A percentile compares a stretch with the other conserved stretches of the same genome.
phyloP scores from a whole-genome alignment of 1,284 basidiomycete species.

The Athelia sp. region DNA sequence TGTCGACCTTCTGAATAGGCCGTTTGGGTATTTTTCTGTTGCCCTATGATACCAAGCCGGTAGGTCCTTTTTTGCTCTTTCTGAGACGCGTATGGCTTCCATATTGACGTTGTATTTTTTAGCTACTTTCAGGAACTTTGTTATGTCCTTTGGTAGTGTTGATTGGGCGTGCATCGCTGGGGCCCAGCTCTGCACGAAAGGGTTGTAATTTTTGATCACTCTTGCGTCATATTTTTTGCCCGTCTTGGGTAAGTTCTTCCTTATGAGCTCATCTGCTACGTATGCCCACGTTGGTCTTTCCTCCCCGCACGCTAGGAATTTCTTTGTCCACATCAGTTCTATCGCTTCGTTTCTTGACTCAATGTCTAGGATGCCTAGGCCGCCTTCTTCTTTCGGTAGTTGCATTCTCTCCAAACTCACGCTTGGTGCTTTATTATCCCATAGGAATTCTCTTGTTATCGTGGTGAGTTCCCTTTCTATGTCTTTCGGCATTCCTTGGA shows the following conservation, averaged over 20 bases:
- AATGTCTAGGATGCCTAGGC: constrained; percentile 16
- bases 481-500: background rate
- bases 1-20: background rate
- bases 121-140: constrained; percentile 2
- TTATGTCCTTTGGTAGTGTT: constrained; percentile 8
- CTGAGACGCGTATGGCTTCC: constrained; percentile 4
- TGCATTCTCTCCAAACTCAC: constrained; percentile 14
- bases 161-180: background rate
- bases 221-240: background rate
- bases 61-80: constrained; percentile 11
- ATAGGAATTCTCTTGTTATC: constrained; percentile 16
- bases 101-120: constrained; percentile 4
- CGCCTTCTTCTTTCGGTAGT: constrained; percentile 12
- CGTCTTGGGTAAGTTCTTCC: background rate
- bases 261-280: background rate
- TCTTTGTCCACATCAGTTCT: constrained; percentile 2
- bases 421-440: constrained; percentile 15
- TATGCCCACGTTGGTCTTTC: background rate
- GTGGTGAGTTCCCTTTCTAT: background rate
- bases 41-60: constrained; percentile 11
- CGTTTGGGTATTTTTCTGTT: background rate
- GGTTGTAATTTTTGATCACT: background rate
- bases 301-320: background rate
- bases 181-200: background rate
- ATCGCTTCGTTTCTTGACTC: constrained; percentile 18